A percentile compares a stretch with the other conserved stretches of the same genome.
Evolutionary conservation across 768 basidiomycete species (phyloP).

Genomic region (Panaeolus papilionaceus): DNA sequence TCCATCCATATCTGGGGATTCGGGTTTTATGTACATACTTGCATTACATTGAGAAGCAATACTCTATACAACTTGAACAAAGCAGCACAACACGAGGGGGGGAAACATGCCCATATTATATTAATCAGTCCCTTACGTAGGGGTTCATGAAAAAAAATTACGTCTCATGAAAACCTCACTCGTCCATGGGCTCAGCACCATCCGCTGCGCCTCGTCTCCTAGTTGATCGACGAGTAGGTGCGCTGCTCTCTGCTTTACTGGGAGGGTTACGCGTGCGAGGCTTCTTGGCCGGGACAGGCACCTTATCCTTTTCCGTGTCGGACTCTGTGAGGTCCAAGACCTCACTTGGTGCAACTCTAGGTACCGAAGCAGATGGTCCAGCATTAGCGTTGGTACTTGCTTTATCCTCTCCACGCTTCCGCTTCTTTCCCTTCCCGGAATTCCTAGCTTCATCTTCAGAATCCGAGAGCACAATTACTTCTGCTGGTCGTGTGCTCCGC

Average conservation of each 20-base stretch:
- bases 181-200: constrained; percentile 19
- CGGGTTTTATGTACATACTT: not conserved
- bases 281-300: constrained; percentile 23
- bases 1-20: not conserved
- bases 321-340: constrained; percentile 22
- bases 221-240: constrained; percentile 22
- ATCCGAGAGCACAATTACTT: constrained; percentile 33
- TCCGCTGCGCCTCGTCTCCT: constrained; percentile 16
- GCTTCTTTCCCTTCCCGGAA: constrained; percentile 27
- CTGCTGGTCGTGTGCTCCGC: constrained; percentile 3
- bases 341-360: not conserved
- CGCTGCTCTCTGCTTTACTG: constrained; percentile 18
- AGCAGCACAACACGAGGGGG: not conserved
- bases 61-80: not conserved
- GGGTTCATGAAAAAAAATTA: not conserved
- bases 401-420: constrained; percentile 27
- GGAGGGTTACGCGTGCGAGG: constrained; percentile 26
- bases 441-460: constrained; percentile 43
- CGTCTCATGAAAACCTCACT: constrained; percentile 18
- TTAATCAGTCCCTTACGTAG: not conserved
- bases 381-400: constrained; percentile 17
- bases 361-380: not conserved
- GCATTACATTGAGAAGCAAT: not conserved
- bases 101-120: not conserved
- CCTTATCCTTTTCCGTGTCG: constrained; percentile 18